These are phyloP conservation scores for Phaffia rhodozyma DNA, from an alignment of 1,284 basidiomycete species.

Conservation along the genomic window DNA sequence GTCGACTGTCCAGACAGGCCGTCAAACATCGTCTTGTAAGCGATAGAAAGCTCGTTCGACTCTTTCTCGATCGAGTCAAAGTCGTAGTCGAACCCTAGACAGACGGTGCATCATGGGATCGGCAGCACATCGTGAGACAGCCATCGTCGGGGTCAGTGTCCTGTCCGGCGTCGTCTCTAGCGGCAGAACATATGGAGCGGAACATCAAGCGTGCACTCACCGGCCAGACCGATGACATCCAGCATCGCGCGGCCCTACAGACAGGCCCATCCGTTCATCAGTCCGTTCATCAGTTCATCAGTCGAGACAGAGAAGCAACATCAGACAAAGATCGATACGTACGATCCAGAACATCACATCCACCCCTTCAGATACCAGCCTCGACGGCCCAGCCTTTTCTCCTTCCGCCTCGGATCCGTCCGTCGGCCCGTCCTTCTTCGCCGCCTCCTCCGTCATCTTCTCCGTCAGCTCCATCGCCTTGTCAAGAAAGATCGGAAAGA, in stretches of 20 bases:
- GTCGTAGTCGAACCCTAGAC: slow-evolving; percentile 52
- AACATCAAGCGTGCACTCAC: slow-evolving; percentile 26
- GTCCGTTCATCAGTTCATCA: too few species aligned
- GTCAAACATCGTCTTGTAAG: slow-evolving; percentile 46
- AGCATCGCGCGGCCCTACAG: slow-evolving; percentile 43
- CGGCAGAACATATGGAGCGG: too few species aligned
- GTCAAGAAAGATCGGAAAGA: slow-evolving; percentile 52
- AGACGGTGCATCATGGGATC: too few species aligned
- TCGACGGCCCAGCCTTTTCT: background rate
- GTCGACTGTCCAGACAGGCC: slow-evolving; percentile 6
- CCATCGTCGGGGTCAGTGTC: too few species aligned
- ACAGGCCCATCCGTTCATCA: too few species aligned
- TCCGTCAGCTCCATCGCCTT: slow-evolving; percentile 36
- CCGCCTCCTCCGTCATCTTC: slow-evolving; percentile 4
- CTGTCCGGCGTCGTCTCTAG: too few species aligned
- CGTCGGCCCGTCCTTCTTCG: background rate
- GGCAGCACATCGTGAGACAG: background rate
- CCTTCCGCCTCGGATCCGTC: too few species aligned
- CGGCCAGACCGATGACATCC: slow-evolving; percentile 59
- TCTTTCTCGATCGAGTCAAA: slow-evolving; percentile 40
- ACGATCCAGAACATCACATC: slow-evolving; percentile 52
- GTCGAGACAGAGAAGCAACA: too few species aligned
- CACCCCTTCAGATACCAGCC: slow-evolving; percentile 28
- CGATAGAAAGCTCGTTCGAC: slow-evolving; percentile 45
- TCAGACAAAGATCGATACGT: too few species aligned